Percentiles rank a stretch among this genome's conserved stretches.
These are phyloP conservation scores for Fomitopsis palustris DNA, from an alignment of 1,284 basidiomycete species.

Conservation along the genomic window DNA sequence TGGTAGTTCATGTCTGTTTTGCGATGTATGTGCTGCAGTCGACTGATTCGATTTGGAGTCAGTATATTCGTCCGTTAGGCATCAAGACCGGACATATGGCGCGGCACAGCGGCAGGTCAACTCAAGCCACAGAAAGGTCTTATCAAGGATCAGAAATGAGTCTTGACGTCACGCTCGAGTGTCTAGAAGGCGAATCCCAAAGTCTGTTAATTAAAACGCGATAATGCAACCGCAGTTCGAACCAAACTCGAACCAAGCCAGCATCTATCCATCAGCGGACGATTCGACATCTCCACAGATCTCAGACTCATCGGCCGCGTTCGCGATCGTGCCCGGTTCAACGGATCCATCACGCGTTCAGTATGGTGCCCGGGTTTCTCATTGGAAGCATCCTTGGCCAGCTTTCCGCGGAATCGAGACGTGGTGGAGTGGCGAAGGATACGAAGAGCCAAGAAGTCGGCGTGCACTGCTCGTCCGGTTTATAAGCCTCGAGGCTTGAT, in stretches of 20 bases:
- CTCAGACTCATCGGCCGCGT: not conserved
- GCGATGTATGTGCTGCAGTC: not conserved
- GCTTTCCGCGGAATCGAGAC: not conserved
- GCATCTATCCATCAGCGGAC: not conserved
- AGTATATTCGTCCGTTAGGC: no score
- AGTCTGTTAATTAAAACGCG: not conserved
- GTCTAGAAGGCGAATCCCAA: not conserved
- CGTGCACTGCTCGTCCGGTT: not conserved
- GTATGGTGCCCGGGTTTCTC: not conserved
- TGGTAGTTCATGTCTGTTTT: no score
- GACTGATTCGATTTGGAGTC: not conserved
- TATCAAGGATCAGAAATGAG: constrained; percentile 9
- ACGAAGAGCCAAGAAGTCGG: not conserved
- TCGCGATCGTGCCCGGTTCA: not conserved
- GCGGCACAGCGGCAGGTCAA: not conserved
- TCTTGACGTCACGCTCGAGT: not conserved
- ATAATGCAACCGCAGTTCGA: not conserved
- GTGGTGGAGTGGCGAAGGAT: not conserved
- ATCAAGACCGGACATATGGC: not conserved
- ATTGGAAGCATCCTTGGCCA: not conserved
- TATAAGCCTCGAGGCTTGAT: not conserved
- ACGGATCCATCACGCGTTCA: not conserved
- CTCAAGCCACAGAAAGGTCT: not conserved
- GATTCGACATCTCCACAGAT: not conserved
- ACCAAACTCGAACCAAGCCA: not conserved